Evolutionary conservation across 2,329 filamentous ascomycete genomes (phyloP), one percentile per base, ranked within the genome.

Genomic region (Alternaria solani): DNA sequence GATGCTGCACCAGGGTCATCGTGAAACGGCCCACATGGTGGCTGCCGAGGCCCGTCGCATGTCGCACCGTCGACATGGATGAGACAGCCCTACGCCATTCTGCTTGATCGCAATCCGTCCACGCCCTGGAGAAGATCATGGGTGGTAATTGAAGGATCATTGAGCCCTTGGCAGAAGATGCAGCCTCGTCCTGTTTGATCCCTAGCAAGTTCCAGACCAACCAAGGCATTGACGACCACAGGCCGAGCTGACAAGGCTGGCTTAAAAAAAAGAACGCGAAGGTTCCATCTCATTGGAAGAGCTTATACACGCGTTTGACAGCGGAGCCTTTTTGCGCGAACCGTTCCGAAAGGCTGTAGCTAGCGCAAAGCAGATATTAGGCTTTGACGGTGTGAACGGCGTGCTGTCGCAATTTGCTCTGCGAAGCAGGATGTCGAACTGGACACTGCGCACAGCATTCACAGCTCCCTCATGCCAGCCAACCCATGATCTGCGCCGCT

Each of bases 1-100:
- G 52, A 59, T 51, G 46, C 34, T 59, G 46, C 52, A 46, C 46
- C n/a, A 59, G 52, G 32, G 36, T 16, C 11, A 34, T 39, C 11
- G 18, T 59, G 57, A 56, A 51, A 59, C 57, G 32, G 49, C 18
- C 43, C 25, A 51, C 46, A 49, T 41, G 25, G 38, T 25, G 18
- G 28, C 20, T 55, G 44, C 57, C 57, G 57, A 56, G 57, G 57
- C 46, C 34, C 32, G 52, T 59, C 41, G n/a, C 49, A 28, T 6
- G 34, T 51, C 42, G 52, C 57, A 46, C 25, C 36, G 38, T 47
- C 25, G 30, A 55, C 56, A 59, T 44, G 56, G 51, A 36, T 49
- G 36, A 5, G 44, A 23, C 47, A 46, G 57, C 39, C 52, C 46
- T 59, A 59, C 46, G 52, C 25, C 16, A 25, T 49, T 5, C 32